phyloP scores from a whole-genome alignment of 108 stramenopile genomes.

The Cyclotella sp. region DNA sequence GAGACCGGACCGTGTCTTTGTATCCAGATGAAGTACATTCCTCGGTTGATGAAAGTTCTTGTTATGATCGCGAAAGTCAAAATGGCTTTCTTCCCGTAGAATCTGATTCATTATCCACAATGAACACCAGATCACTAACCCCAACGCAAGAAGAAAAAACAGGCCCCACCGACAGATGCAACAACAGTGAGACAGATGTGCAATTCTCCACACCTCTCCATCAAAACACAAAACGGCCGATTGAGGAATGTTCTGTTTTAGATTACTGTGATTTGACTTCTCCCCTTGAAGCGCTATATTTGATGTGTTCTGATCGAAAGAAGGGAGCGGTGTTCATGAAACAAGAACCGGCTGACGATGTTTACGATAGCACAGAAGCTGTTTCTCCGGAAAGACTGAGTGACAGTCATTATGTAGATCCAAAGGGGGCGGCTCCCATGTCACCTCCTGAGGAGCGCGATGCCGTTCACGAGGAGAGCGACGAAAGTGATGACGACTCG shows the following conservation, averaged over 20 bases:
- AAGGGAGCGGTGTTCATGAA: neutral
- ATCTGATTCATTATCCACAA: neutral
- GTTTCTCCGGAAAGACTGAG: slow-evolving; percentile 16
- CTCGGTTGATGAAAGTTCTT: neutral
- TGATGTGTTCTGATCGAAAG: slow-evolving; percentile 18
- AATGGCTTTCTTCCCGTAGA: neutral
- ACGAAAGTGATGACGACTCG: slow-evolving; percentile 20
- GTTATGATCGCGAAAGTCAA: neutral
- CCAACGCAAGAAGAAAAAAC: neutral
- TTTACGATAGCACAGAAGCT: neutral
- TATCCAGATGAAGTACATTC: neutral
- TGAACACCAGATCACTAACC: neutral
- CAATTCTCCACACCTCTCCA: slow-evolving; percentile 10
- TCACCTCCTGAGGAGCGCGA: slow-evolving; percentile 5
- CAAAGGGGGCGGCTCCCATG: slow-evolving; percentile 8
- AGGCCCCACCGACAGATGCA: neutral
- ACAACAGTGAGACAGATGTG: neutral
- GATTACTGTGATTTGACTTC: slow-evolving; percentile 21
- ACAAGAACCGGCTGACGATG: slow-evolving; percentile 1
- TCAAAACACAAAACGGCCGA: neutral
- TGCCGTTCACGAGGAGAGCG: neutral
- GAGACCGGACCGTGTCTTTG: neutral
- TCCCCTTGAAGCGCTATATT: slow-evolving; percentile 37
- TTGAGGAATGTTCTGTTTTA: neutral
- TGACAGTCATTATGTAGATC: slow-evolving; percentile 18